Evolutionary conservation across 805 yeast species (phyloP).

Genomic region (Yamadazyma tumulicola): DNA sequence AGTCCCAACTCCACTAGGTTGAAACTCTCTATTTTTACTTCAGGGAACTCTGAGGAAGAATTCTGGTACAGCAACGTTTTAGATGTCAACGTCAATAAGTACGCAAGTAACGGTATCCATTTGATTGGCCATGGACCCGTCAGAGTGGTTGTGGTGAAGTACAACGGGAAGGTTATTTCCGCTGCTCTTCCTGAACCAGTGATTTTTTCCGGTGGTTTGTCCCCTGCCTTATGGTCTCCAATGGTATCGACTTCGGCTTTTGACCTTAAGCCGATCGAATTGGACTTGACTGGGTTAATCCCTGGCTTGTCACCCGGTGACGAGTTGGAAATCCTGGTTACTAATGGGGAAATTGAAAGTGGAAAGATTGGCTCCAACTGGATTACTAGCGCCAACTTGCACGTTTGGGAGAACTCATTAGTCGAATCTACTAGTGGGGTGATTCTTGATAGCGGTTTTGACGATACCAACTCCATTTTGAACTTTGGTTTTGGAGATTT

Average conservation of each 20-base stretch:
- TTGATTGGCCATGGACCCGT: slow-evolving; percentile 68
- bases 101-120: slow-evolving; percentile 18
- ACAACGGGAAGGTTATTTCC: slow-evolving; percentile 58
- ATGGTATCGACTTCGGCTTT: slow-evolving; percentile 71
- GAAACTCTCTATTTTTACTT: slow-evolving; percentile 55
- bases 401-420: slow-evolving; percentile 48
- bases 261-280: slow-evolving; percentile 65
- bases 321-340: slow-evolving; percentile 44
- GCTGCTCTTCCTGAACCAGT: slow-evolving; percentile 67
- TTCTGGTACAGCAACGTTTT: slow-evolving; percentile 72
- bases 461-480: slow-evolving; percentile 10
- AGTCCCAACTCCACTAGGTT: slow-evolving; percentile 58
- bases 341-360: slow-evolving; percentile 40
- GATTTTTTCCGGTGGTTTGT: slow-evolving; percentile 75
- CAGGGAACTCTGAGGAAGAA: slow-evolving; percentile 80
- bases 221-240: slow-evolving; percentile 80
- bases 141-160: slow-evolving; percentile 59
- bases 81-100: slow-evolving; percentile 41
- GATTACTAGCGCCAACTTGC: slow-evolving; percentile 56
- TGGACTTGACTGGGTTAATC: slow-evolving; percentile 67
- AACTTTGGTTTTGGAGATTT: slow-evolving; percentile 2
- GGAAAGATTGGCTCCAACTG: slow-evolving; percentile 47
- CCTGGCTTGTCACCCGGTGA: slow-evolving; percentile 31
- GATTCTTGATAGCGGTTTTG: slow-evolving; percentile 18
- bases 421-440: slow-evolving; percentile 40